Conservation (phyloP, 2,329 filamentous ascomycete genomes). For the Exophiala aquamarina region DNA sequence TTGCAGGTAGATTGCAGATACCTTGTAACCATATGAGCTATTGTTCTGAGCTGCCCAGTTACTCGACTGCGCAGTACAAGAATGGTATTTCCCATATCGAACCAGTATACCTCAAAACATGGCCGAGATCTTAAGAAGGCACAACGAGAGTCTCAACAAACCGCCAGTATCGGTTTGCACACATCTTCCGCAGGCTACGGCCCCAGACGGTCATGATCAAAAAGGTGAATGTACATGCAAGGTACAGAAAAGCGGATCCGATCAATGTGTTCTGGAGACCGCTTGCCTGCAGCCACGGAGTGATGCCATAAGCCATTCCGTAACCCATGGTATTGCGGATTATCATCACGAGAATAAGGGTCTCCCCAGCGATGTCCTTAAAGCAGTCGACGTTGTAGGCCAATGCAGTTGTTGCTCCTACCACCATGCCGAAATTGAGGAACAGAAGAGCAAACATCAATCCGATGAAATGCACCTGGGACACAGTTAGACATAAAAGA, state of each 20-base stretch:
- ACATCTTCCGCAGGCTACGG: constrained; percentile 12
- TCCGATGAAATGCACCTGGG: constrained; percentile 48
- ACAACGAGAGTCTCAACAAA: constrained; percentile 14
- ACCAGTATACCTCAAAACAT: no score
- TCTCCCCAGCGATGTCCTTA: constrained; percentile 50
- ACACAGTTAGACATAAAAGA: background rate
- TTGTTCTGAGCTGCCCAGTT: no score
- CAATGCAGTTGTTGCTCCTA: constrained; percentile 45
- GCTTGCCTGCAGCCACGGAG: constrained; percentile 14
- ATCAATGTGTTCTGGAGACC: constrained; percentile 15
- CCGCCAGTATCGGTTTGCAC: constrained; percentile 13
- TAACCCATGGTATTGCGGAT: constrained; percentile 51
- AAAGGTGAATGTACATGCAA: constrained; percentile 15
- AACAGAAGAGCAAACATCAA: constrained; percentile 41
- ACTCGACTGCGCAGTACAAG: no score
- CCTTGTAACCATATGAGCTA: no score
- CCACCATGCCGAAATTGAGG: constrained; percentile 35
- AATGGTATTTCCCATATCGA: no score
- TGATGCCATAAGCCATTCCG: constrained; percentile 18
- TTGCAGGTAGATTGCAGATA: no score
- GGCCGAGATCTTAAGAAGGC: background rate
- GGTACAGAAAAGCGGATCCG: constrained; percentile 10
- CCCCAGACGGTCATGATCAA: constrained; percentile 19
- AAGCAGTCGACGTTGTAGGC: constrained; percentile 52
- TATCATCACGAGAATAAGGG: constrained; percentile 51